These are phyloP conservation scores for Mytilinidion resinicola DNA, from an alignment of 495 filamentous ascomycete species.

Conservation along the genomic window DNA sequence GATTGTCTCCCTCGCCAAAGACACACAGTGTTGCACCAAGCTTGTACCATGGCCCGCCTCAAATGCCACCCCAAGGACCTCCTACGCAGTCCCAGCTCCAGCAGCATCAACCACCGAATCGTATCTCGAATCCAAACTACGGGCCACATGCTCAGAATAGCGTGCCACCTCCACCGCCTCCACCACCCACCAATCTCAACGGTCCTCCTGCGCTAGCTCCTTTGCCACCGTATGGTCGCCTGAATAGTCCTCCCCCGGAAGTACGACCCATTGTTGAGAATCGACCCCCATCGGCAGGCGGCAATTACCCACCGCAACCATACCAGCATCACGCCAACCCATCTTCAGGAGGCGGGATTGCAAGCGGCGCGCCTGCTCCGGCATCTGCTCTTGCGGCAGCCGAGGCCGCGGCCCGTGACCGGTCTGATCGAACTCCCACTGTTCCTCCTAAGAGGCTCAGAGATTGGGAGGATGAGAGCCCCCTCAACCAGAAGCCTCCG, in stretches of 20 bases:
- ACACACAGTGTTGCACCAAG: constrained; percentile 49
- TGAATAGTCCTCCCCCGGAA: constrained; percentile 73
- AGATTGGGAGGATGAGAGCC: constrained; percentile 84
- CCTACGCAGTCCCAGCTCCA: constrained; percentile 30
- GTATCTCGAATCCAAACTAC: constrained; percentile 68
- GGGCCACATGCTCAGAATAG: constrained; percentile 43
- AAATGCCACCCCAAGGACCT: constrained; percentile 49
- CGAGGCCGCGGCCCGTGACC: constrained; percentile 71
- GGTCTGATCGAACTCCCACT: constrained; percentile 68
- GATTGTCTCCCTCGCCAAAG: constrained; percentile 58
- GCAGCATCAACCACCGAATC: constrained; percentile 39
- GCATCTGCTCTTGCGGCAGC: constrained; percentile 66
- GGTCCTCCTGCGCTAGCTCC: constrained; percentile 33
- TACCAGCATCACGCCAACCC: constrained; percentile 66
- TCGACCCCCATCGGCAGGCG: constrained; percentile 74
- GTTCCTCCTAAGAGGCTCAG: constrained; percentile 77
- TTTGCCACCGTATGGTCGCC: constrained; percentile 53
- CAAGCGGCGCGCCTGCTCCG: constrained; percentile 68
- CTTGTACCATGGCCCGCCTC: constrained; percentile 58
- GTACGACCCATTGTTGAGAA: constrained; percentile 82
- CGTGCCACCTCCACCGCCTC: constrained; percentile 53
- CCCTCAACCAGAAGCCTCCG: constrained; percentile 69
- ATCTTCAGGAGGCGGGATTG: constrained; percentile 60
- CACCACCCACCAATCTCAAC: constrained; percentile 48
- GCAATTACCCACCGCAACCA: constrained; percentile 72